Percentiles rank a stretch among this genome's conserved stretches.
phyloP scores from a whole-genome alignment of 1,284 basidiomycete species.

The Pseudozyma tsukubaensis region DNA sequence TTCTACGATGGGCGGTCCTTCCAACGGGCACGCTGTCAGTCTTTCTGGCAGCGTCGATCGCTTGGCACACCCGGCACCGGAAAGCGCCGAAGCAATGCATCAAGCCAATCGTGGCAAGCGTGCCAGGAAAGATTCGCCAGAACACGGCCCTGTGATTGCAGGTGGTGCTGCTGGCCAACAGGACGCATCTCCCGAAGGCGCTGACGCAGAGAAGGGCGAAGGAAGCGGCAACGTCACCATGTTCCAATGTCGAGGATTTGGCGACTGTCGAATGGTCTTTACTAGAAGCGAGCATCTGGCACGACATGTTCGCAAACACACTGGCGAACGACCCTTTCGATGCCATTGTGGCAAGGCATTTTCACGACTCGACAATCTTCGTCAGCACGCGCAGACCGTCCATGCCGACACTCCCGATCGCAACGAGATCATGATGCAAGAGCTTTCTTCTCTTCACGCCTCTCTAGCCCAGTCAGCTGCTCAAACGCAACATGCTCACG shows the following conservation, averaged over 20 bases:
- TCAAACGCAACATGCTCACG: slow-evolving; percentile 57
- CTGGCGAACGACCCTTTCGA: slow-evolving; percentile 89
- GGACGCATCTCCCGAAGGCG: slow-evolving; percentile 15
- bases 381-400: slow-evolving; percentile 94
- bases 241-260: slow-evolving; percentile 93
- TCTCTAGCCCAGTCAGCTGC: slow-evolving; percentile 73
- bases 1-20: slow-evolving; percentile 3
- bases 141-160: slow-evolving; percentile 8
- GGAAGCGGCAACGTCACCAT: slow-evolving; percentile 77
- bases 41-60: slow-evolving; percentile 8
- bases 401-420: slow-evolving; percentile 85
- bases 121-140: slow-evolving; percentile 26
- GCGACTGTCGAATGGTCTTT: slow-evolving; percentile 95
- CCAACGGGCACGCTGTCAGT: slow-evolving; percentile 11
- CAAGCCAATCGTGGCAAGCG: slow-evolving; percentile 19
- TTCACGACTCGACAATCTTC: slow-evolving; percentile 92
- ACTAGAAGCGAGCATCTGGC: slow-evolving; percentile 93
- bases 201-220: slow-evolving; percentile 29
- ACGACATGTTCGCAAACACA: slow-evolving; percentile 95
- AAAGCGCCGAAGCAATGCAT: background rate
- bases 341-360: slow-evolving; percentile 97
- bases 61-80: slow-evolving; percentile 8
- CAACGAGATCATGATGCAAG: slow-evolving; percentile 91
- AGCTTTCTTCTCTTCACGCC: slow-evolving; percentile 85
- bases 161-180: background rate